A percentile compares a stretch with the other conserved stretches of the same genome.
Conservation (phyloP, 2,329 filamentous ascomycete species). For the Fusarium brachygibbosum region DNA sequence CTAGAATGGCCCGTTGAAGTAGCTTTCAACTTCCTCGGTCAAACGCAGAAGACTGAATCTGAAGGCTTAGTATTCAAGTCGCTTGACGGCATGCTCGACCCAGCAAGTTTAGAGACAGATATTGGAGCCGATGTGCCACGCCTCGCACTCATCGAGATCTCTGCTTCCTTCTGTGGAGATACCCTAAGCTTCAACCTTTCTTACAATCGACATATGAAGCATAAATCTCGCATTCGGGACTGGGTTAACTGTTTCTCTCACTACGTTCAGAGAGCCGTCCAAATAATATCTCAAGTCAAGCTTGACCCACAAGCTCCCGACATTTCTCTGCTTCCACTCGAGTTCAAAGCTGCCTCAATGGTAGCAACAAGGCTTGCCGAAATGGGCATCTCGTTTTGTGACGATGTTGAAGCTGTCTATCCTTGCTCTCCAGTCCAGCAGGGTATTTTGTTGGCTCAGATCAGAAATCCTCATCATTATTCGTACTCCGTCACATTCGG, state of each 20-base stretch:
- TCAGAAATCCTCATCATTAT: conserved; percentile 34
- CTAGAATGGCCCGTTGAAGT: conserved; percentile 30
- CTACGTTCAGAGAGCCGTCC: neutral
- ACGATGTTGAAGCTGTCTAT: conserved; percentile 30
- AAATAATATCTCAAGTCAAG: neutral
- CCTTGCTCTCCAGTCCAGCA: conserved; percentile 45
- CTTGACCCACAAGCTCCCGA: neutral
- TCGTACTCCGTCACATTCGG: conserved; percentile 43
- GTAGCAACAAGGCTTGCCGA: neutral
- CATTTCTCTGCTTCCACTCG: conserved; percentile 27
- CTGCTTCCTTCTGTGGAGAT: conserved; percentile 8
- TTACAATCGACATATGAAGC: conserved; percentile 26
- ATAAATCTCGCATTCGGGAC: neutral
- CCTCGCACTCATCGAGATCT: conserved; percentile 37
- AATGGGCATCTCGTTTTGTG: neutral
- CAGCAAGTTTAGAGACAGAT: conserved; percentile 19
- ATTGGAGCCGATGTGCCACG: conserved; percentile 31
- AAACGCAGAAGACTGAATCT: conserved; percentile 10
- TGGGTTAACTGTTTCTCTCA: neutral
- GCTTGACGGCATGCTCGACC: neutral
- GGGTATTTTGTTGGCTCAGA: conserved; percentile 42
- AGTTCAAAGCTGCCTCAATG: neutral
- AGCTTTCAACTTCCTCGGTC: conserved; percentile 42
- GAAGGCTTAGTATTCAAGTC: conserved; percentile 22
- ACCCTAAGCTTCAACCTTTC: conserved; percentile 23